Evolutionary conservation across 768 basidiomycete genomes (phyloP).

Genomic region (Amanita subjunquillea): DNA sequence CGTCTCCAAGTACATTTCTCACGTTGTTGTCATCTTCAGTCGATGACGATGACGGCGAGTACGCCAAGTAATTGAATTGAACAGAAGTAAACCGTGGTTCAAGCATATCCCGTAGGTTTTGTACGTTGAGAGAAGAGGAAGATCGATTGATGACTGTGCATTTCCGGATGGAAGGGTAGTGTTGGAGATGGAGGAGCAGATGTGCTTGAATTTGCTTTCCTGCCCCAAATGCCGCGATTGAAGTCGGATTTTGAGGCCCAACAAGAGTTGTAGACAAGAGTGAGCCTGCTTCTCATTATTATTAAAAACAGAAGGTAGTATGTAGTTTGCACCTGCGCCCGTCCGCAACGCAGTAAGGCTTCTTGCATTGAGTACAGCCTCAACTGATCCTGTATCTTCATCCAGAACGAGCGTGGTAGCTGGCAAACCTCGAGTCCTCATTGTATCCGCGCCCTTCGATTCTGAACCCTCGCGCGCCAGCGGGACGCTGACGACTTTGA

Average conservation of each 20-base stretch:
- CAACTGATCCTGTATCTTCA: slow-evolving; percentile 56
- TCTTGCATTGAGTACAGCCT: slow-evolving; percentile 70
- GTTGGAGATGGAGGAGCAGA: slow-evolving; percentile 46
- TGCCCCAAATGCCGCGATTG: slow-evolving; percentile 59
- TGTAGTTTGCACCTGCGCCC: slow-evolving; percentile 53
- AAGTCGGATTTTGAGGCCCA: slow-evolving; percentile 25
- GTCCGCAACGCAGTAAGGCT: slow-evolving; percentile 73
- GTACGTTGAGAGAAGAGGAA: slow-evolving; percentile 35
- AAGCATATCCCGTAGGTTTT: slow-evolving; percentile 19
- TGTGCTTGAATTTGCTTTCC: slow-evolving; percentile 65
- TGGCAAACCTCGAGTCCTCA: slow-evolving; percentile 44
- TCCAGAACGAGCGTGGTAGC: slow-evolving; percentile 71
- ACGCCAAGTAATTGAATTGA: slow-evolving; percentile 12
- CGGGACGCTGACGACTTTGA: slow-evolving; percentile 79
- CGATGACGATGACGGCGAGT: background rate
- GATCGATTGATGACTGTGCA: slow-evolving; percentile 57
- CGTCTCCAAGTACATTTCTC: slow-evolving; percentile 10
- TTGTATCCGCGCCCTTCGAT: no score
- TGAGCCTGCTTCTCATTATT: slow-evolving; percentile 38
- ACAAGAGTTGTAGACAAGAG: slow-evolving; percentile 54
- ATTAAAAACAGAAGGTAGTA: slow-evolving; percentile 27
- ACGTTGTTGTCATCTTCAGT: slow-evolving; percentile 10
- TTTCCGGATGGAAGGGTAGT: slow-evolving; percentile 32
- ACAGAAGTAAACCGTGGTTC: slow-evolving; percentile 16
- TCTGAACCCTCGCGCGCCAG: slow-evolving; percentile 13